Base-by-base conservation (phyloP, 2,329 filamentous ascomycete genomes). In the Botrytis squamosa region DNA sequence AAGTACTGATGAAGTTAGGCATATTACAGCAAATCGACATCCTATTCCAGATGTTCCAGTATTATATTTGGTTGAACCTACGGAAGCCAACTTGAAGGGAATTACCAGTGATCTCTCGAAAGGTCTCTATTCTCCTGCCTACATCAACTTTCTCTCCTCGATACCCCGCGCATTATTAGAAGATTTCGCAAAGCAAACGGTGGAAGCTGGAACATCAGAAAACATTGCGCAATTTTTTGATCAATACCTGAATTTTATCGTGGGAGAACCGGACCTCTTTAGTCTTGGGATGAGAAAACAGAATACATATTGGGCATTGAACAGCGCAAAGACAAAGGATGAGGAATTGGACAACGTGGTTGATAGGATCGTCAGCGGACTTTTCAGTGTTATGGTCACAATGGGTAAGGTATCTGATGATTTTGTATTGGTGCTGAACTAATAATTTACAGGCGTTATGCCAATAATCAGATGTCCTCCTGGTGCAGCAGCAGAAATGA, bases 301-400 rank as follows among this genome's bases (percentile, higher is more conserved):
- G 75, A 89, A 97, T 82, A 93, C 93, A 14, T 99, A 99, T 82
- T 97, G 93, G 90, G 94, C 93, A n/a, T 86, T 99, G 80, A 98
- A 98, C 84, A 98, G 95, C 82, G 93, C 92, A 25, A 91, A 93
- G 81, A 97, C 94, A 4, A 93, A 92, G 77, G 96, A 98, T 79
- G 93, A 96, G 74, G 93, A 96, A 80, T 88, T 99, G 72, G 96
- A 98, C 80, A 86, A 88, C 70, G 90, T 96, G 55, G 89, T 99
- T 46, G 95, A 99, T 82, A 91, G 91, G 77, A 95, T 98, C 76
- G 96, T 99, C 69, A 97, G 93, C 79, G 96, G 96, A 0, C 85
- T 99, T n/a, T 99, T 98, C 84, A 98, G 95, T 76, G 96, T 99
- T 67, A 92, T 96, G 74, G 96, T 97, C n/a, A 99, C 96, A 8